Percentiles rank a stretch among this genome's conserved stretches.
Evolutionary conservation across 1,284 basidiomycete genomes (phyloP).

Genomic region (Kwoniella shivajii): DNA sequence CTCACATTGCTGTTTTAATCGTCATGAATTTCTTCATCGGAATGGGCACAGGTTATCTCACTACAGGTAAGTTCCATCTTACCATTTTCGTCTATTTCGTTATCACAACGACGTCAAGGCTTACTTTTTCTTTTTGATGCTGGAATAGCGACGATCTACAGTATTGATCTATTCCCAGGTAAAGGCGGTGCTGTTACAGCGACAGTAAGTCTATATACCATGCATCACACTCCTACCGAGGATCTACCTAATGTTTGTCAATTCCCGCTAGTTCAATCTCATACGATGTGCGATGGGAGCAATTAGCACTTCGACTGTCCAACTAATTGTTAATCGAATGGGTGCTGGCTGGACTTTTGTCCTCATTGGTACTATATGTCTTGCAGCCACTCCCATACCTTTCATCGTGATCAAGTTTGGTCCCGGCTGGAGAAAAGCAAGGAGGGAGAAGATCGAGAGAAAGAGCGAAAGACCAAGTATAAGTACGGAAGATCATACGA

Average conservation of each 20-base stretch:
- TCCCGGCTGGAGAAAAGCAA: slow-evolving; percentile 27
- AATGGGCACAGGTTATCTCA: slow-evolving; percentile 29
- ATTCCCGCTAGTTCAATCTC: slow-evolving; percentile 40
- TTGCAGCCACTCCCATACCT: slow-evolving; percentile 25
- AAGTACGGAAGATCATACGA: no score
- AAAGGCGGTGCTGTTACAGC: slow-evolving; percentile 43
- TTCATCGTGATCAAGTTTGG: slow-evolving; percentile 27
- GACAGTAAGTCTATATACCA: slow-evolving; percentile 16
- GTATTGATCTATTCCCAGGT: slow-evolving; percentile 40
- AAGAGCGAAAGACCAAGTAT: neutral
- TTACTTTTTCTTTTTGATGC: no score
- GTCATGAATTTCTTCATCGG: slow-evolving; percentile 42
- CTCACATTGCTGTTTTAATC: slow-evolving; percentile 41
- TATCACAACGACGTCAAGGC: no score
- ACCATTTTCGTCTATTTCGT: no score
- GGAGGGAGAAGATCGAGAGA: slow-evolving; percentile 12
- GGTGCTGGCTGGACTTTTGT: slow-evolving; percentile 40
- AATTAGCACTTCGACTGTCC: slow-evolving; percentile 28
- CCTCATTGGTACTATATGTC: slow-evolving; percentile 30
- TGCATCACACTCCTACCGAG: neutral
- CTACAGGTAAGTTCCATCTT: slow-evolving; percentile 24
- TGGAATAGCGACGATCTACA: slow-evolving; percentile 29
- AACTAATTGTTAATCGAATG: slow-evolving; percentile 34
- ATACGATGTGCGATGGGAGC: slow-evolving; percentile 46
- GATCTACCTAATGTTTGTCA: neutral